phyloP scores from a whole-genome alignment of 768 basidiomycete genomes.

The Sporobolomyces roseus region DNA sequence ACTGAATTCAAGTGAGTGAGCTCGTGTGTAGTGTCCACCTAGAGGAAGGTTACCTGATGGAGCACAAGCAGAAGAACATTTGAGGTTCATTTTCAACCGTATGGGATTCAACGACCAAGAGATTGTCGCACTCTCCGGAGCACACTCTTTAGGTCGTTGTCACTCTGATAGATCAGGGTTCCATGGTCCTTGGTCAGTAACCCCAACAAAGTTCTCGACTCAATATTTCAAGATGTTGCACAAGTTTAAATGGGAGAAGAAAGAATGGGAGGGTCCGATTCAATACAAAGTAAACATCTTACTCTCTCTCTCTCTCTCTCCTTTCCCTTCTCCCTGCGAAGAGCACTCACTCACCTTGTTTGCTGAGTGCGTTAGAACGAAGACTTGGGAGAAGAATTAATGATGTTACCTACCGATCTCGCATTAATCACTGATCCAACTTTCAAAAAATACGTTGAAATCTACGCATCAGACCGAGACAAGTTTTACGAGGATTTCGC shows the following conservation, averaged over 20 bases:
- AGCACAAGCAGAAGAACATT: slow-evolving; percentile 72
- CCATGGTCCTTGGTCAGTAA: slow-evolving; percentile 67
- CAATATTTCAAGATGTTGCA: slow-evolving; percentile 40
- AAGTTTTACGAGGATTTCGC: slow-evolving; percentile 94
- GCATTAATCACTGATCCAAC: slow-evolving; percentile 67
- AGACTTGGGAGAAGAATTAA: slow-evolving; percentile 39
- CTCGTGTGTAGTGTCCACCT: slow-evolving; percentile 29
- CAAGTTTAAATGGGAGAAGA: slow-evolving; percentile 39
- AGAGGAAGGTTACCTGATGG: slow-evolving; percentile 52
- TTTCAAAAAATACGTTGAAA: slow-evolving; percentile 82
- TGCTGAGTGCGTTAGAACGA: slow-evolving; percentile 18
- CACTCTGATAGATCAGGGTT: slow-evolving; percentile 79
- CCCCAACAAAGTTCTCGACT: slow-evolving; percentile 38
- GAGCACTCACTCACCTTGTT: neutral
- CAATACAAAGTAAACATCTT: slow-evolving; percentile 19
- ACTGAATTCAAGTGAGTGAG: too few relatives aligned
- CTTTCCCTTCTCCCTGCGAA: neutral
- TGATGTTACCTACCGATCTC: slow-evolving; percentile 39
- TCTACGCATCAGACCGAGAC: slow-evolving; percentile 75
- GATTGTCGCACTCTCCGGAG: slow-evolving; percentile 73
- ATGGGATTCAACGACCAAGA: slow-evolving; percentile 98
- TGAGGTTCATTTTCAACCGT: slow-evolving; percentile 75
- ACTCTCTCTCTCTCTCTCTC: neutral
- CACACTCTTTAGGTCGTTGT: slow-evolving; percentile 89
- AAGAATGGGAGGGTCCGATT: slow-evolving; percentile 37